These are phyloP conservation scores for Trichomonascus vanleenenianus DNA, from an alignment of 805 yeast species.

Conservation along the genomic window DNA sequence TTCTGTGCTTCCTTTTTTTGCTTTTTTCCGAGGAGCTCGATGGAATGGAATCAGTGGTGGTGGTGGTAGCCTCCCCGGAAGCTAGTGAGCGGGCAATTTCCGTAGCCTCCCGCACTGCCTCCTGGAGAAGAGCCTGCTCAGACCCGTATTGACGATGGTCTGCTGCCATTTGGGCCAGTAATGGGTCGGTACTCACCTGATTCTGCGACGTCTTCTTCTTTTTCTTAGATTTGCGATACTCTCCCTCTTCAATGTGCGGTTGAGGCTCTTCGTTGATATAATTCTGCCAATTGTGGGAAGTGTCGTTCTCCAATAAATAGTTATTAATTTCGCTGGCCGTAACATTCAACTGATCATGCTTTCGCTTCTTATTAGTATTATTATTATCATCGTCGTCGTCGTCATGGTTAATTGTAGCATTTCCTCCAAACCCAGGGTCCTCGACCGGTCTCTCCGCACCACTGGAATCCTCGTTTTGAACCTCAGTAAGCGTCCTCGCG, in stretches of 20 bases:
- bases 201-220: slow-evolving; percentile 26
- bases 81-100: slow-evolving; percentile 12
- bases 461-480: neutral
- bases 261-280: neutral
- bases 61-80: neutral
- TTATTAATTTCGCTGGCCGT: neutral
- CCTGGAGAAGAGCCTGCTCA: slow-evolving; percentile 7
- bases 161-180: slow-evolving; percentile 40
- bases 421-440: too few relatives aligned
- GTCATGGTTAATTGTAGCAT: too few relatives aligned
- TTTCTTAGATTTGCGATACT: neutral
- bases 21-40: neutral
- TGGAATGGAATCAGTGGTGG: neutral
- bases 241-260: neutral
- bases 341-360: slow-evolving; percentile 15
- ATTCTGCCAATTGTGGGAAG: slow-evolving; percentile 16
- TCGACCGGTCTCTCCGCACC: neutral
- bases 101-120: slow-evolving; percentile 17
- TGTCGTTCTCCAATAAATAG: slow-evolving; percentile 9
- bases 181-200: slow-evolving; percentile 53
- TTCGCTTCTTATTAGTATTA: slow-evolving; percentile 6
- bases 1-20: neutral
- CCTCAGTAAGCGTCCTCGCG: slow-evolving; percentile 43
- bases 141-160: slow-evolving; percentile 21
- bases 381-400: too few relatives aligned